Base-by-base conservation (phyloP, 345 rosid species). In the Eutrema heterophyllum region DNA sequence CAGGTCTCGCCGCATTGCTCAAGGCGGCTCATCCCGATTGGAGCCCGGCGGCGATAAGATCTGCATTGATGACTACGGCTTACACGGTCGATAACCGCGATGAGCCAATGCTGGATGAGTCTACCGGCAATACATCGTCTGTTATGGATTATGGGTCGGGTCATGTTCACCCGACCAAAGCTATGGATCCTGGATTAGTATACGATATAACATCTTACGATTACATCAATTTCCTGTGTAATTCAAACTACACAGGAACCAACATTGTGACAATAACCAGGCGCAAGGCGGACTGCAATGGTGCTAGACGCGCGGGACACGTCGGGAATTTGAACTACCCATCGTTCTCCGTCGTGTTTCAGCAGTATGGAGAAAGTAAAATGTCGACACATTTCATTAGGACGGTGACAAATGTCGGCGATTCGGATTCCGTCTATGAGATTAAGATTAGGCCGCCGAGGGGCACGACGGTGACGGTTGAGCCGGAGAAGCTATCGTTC, bases 21-120 rank as follows among this genome's bases (percentile, higher is more conserved):
- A 95, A 88, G 79, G 93, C 97, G 0, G 93, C 97, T 6, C 97
- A 92, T 73, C 96, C 94, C 0, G 84, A 87, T 26, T 95, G 99
- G 98, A 92, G 94, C 32, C 94, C 98, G 0, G 91, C 98, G 0
- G 91, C 88, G 4, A 87, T 92, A 18, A 81, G 91, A 60, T 95
- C 99, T 0, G 98, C 98, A 0, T 64, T 95, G 76, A 95, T 95
- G 96, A 95, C 97, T 0, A 92, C 96, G 4, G 93, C 97, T 36
- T 88, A 87, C 51, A 86, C 81, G 0, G 77, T 84, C 0, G 90
- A 90, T 67, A 95, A 88, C 70, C 74, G 87, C 0, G 90, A 85
- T 1, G 84, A 80, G 55, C 71, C 78, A 0, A 87, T 95, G 97
- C 71, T 74, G 33, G 97, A 95, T 54, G 99, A 92, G 78, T 89